Evolutionary conservation across 2,329 filamentous ascomycete genomes (phyloP).

Genomic region (Fusarium aywerte): DNA sequence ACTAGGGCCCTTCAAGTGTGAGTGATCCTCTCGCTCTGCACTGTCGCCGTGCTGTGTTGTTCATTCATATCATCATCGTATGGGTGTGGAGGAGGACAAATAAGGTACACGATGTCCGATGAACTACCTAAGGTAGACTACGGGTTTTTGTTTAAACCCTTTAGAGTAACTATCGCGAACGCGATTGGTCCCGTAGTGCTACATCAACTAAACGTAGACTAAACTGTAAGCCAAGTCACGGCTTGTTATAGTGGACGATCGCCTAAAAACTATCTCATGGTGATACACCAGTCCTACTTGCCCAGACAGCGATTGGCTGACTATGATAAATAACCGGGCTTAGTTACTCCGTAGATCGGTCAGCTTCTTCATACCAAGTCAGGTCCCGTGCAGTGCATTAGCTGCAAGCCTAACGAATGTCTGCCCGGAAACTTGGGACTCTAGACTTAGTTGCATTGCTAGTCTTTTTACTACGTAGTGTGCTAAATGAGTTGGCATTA

Average conservation of each 20-base stretch:
- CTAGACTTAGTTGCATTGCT: conserved; percentile 24
- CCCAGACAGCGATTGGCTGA: not conserved
- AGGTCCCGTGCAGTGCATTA: conserved; percentile 25
- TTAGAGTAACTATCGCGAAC: conserved; percentile 8
- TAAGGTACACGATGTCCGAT: not conserved
- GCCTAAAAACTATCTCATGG: not conserved
- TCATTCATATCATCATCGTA: not conserved
- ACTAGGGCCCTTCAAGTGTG: conserved; percentile 27
- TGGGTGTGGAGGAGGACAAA: not conserved
- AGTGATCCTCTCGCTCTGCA: conserved; percentile 21
- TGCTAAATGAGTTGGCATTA: conserved; percentile 18
- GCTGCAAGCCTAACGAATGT: conserved; percentile 11
- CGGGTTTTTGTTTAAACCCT: conserved; percentile 14
- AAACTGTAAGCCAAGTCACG: conserved; percentile 21
- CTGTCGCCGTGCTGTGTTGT: not conserved
- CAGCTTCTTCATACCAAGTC: conserved; percentile 20
- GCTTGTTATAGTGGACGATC: conserved; percentile 1
- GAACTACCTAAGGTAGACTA: no score
- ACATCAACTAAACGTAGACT: not conserved
- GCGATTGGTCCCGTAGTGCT: conserved; percentile 11
- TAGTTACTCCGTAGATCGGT: conserved; percentile 15
- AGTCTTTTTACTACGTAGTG: conserved; percentile 12
- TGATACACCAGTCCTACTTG: conserved; percentile 11
- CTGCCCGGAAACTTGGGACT: conserved; percentile 35
- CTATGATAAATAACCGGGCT: not conserved